Evolutionary conservation across 2,329 filamentous ascomycete genomes (phyloP).

Genomic region (Clarireedia monteithiana): DNA sequence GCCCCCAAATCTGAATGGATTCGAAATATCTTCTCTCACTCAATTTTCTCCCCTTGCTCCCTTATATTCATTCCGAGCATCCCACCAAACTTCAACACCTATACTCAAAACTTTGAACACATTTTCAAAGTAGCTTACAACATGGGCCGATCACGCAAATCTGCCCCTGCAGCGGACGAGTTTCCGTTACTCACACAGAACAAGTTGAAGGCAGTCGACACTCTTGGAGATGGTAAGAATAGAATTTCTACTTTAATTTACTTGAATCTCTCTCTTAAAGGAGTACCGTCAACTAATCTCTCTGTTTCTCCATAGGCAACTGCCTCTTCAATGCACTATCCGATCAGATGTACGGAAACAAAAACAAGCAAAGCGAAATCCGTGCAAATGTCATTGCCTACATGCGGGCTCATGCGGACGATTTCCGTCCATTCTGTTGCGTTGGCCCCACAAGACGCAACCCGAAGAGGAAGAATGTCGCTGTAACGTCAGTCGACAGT

Average conservation of each 20-base stretch:
- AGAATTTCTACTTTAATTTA: conserved; percentile 15
- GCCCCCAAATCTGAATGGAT: too few species aligned
- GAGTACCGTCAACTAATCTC: conserved; percentile 6
- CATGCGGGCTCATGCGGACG: conserved; percentile 50
- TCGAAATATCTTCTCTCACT: too few species aligned
- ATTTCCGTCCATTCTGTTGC: conserved; percentile 58
- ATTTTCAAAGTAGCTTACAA: not conserved
- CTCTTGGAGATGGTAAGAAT: conserved; percentile 53
- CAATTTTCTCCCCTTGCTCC: not conserved
- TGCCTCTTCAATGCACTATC: conserved; percentile 63
- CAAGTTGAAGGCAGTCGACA: conserved; percentile 51
- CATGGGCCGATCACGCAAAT: not conserved
- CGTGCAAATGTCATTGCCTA: conserved; percentile 51
- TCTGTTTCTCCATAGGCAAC: conserved; percentile 43
- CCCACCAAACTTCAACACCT: too few species aligned
- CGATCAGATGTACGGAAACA: conserved; percentile 57
- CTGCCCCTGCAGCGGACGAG: conserved; percentile 30
- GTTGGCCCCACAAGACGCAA: conserved; percentile 43
- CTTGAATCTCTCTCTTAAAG: conserved; percentile 11
- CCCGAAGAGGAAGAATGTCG: conserved; percentile 16
- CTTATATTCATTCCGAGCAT: not conserved
- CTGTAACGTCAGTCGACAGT: conserved; percentile 24
- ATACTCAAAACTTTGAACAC: not conserved
- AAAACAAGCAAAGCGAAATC: conserved; percentile 49
- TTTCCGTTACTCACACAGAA: conserved; percentile 48